phyloP scores from a whole-genome alignment of 768 basidiomycete species.

The Gyrodon lividus region DNA sequence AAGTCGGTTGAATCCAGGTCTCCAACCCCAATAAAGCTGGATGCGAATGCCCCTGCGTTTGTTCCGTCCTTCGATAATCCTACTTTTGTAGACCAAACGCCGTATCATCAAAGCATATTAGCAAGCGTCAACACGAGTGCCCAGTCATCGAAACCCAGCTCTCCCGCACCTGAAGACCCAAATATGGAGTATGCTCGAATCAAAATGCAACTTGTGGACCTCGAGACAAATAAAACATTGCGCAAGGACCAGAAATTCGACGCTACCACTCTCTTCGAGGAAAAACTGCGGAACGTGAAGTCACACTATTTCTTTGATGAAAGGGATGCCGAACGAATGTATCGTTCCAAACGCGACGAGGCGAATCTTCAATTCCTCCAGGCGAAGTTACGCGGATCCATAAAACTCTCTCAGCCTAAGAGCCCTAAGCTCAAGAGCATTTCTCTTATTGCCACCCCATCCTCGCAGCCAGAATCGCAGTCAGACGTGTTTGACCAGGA shows the following conservation, averaged over 20 bases:
- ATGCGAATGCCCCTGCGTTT: slow-evolving; percentile 41
- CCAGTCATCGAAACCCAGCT: slow-evolving; percentile 29
- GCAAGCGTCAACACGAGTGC: slow-evolving; percentile 7
- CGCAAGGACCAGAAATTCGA: slow-evolving; percentile 25
- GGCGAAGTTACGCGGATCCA: slow-evolving; percentile 38
- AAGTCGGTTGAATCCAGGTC: not conserved
- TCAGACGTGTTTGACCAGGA: slow-evolving; percentile 56
- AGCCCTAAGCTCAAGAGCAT: not conserved
- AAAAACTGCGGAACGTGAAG: slow-evolving; percentile 46
- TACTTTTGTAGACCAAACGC: not conserved
- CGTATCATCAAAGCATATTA: slow-evolving; percentile 2
- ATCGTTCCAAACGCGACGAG: slow-evolving; percentile 52
- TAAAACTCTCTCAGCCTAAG: not conserved
- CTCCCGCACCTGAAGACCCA: slow-evolving; percentile 51
- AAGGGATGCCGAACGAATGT: slow-evolving; percentile 59
- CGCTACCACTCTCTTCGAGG: slow-evolving; percentile 40
- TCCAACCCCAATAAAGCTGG: slow-evolving; percentile 28
- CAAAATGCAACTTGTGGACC: slow-evolving; percentile 53
- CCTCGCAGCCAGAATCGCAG: not conserved
- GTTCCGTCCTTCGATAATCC: slow-evolving; percentile 29
- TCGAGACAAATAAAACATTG: slow-evolving; percentile 36
- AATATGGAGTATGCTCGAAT: slow-evolving; percentile 61
- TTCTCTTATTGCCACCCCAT: not conserved
- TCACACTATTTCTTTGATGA: slow-evolving; percentile 71
- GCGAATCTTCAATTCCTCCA: slow-evolving; percentile 44